Evolutionary conservation across 2,329 filamentous ascomycete genomes (phyloP).

Genomic region (Orbilia oligospora): DNA sequence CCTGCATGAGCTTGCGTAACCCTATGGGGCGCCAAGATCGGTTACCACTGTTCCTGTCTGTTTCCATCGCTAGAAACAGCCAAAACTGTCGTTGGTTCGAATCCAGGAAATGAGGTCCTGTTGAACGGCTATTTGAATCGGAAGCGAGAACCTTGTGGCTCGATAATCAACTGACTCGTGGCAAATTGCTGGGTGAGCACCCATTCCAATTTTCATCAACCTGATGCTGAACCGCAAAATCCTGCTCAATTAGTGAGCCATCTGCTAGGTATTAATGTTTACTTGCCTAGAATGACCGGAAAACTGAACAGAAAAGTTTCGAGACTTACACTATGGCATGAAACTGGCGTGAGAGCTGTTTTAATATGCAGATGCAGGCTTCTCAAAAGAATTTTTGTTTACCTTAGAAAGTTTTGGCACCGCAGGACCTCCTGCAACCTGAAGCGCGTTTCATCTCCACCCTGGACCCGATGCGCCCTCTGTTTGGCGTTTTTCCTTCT

Average conservation of each 20-base stretch:
- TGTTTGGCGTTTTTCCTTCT: slow-evolving; percentile 56
- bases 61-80: slow-evolving; percentile 59
- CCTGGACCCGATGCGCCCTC: slow-evolving; percentile 49
- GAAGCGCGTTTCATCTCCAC: slow-evolving; percentile 61
- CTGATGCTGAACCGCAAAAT: slow-evolving; percentile 34
- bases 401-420: slow-evolving; percentile 42
- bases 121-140: slow-evolving; percentile 49
- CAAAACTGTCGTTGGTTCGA: slow-evolving; percentile 40
- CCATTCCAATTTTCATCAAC: slow-evolving; percentile 31
- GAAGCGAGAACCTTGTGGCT: slow-evolving; percentile 48
- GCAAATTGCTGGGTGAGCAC: slow-evolving; percentile 29
- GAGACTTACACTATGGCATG: slow-evolving; percentile 33
- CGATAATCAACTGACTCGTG: slow-evolving; percentile 54
- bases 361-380: slow-evolving; percentile 15
- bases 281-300: slow-evolving; percentile 36
- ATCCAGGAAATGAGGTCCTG: slow-evolving; percentile 53
- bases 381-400: slow-evolving; percentile 29
- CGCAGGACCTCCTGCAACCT: slow-evolving; percentile 45
- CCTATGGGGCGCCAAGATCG: slow-evolving; percentile 59
- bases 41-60: slow-evolving; percentile 39
- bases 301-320: slow-evolving; percentile 39
- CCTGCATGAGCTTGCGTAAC: slow-evolving; percentile 60
- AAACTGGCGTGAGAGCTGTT: slow-evolving; percentile 47
- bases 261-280: slow-evolving; percentile 1
- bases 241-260: slow-evolving; percentile 51